Base-by-base conservation (phyloP, 768 basidiomycete genomes). In the Chlorophyllum brunneum region DNA sequence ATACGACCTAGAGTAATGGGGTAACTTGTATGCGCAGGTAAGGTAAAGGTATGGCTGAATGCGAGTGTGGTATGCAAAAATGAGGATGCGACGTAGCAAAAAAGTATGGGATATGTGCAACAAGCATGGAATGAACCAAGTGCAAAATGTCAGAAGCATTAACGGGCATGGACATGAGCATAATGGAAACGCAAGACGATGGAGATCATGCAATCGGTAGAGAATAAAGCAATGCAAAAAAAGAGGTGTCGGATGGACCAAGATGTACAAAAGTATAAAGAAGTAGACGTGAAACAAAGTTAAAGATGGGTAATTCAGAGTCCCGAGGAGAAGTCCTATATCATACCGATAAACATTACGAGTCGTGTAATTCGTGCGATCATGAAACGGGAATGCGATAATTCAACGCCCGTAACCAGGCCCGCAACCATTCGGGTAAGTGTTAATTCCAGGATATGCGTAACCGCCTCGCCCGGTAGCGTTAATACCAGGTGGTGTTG, bases 281-380 rank as follows among this genome's bases (percentile, higher is more conserved):
- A 24, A 15, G 20, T 13, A 29, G 24, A 16, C n/a, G 18, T 30
- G 22, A 49, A 49, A 29, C 27, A 16, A 49, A 49, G 39, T 31
- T 7, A 24, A 26, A 8, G 30, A 41, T 10, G 27, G 38, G 38
- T 16, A 40, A 37, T 26, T 20, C 26, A 16, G 38, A 31, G 48
- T 49, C 48, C 48, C 37, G 20, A 13, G 7, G 46, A 24, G 37
- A n/a, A 40, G 2, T 18, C 18, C n/a, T 40, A 40, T 49, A 49
- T 22, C 38, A 49, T 49, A 49, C 39, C 48, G 40, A 49, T 49
- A 49, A 49, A 40, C 30, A 41, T 49, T 49, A 40, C 38, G 23
- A n/a, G 22, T 49, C 37, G 22, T 39, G 27, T 24, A 30, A n/a
- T 18, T 41, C 38, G 18, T 39, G 37, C 26, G 29, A 30, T 49